Evolutionary conservation across 768 basidiomycete genomes (phyloP).

Genomic region (Chalciporus chontae): DNA sequence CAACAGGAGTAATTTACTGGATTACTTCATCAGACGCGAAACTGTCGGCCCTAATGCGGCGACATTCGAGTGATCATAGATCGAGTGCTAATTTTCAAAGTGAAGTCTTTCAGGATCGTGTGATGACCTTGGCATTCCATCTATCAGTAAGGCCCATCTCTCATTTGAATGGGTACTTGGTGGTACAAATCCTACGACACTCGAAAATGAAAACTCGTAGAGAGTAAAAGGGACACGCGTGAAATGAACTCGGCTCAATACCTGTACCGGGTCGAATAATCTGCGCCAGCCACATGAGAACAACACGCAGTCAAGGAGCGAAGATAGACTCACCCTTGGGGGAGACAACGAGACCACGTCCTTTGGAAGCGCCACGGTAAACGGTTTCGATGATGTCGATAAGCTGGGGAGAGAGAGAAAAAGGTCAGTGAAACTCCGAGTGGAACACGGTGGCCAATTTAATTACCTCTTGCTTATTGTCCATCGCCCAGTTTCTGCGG

Average conservation of each 20-base stretch:
- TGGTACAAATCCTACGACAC: neutral
- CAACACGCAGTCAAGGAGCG: neutral
- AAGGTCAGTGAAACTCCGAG: neutral
- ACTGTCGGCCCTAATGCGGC: slow-evolving; percentile 29
- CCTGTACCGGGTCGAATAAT: slow-evolving; percentile 80
- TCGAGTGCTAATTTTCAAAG: no score
- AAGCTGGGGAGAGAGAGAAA: slow-evolving; percentile 47
- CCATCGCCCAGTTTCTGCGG: slow-evolving; percentile 97
- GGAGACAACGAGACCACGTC: slow-evolving; percentile 95
- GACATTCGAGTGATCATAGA: no score
- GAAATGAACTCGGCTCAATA: slow-evolving; percentile 40
- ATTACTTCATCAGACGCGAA: slow-evolving; percentile 31
- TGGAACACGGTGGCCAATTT: slow-evolving; percentile 7
- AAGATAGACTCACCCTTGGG: slow-evolving; percentile 68
- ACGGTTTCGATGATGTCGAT: slow-evolving; percentile 99
- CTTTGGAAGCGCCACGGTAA: slow-evolving; percentile 96
- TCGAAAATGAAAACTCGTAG: neutral
- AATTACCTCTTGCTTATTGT: slow-evolving; percentile 92
- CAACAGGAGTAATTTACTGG: neutral
- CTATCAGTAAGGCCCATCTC: no score
- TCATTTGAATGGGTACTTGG: no score
- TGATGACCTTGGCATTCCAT: no score
- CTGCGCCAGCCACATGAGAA: slow-evolving; percentile 33
- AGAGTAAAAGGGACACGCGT: neutral
- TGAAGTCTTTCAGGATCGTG: no score